Evolutionary conservation across 345 rosid species (phyloP).

Genomic region (Litchi chinensis): DNA sequence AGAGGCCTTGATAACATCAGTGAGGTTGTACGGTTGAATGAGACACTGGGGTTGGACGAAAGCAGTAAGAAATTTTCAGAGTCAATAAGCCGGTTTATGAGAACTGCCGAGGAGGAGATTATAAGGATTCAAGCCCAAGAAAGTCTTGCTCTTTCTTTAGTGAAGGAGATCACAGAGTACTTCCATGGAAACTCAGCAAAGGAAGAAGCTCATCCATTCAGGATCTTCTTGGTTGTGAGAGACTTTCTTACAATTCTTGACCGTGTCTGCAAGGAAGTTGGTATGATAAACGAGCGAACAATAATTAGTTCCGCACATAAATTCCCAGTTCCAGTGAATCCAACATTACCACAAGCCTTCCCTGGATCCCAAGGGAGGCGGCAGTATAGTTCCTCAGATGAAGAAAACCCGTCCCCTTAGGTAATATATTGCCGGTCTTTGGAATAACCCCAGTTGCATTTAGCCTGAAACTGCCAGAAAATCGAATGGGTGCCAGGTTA

Average conservation of each 20-base stretch:
- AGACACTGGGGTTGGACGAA: slow-evolving; percentile 40
- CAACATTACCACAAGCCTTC: slow-evolving; percentile 57
- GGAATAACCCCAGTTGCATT: slow-evolving; percentile 13
- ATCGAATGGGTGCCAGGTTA: slow-evolving; percentile 21
- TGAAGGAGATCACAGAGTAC: slow-evolving; percentile 95
- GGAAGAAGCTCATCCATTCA: slow-evolving; percentile 98
- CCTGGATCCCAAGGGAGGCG: slow-evolving; percentile 46
- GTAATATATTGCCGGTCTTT: slow-evolving; percentile 19
- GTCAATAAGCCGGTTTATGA: slow-evolving; percentile 67
- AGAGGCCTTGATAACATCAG: slow-evolving; percentile 58
- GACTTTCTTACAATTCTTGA: slow-evolving; percentile 86
- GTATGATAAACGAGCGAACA: slow-evolving; percentile 83
- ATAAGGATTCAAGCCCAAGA: slow-evolving; percentile 89
- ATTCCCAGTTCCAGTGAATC: slow-evolving; percentile 82
- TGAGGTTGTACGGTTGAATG: slow-evolving; percentile 52
- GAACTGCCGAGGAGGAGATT: slow-evolving; percentile 76
- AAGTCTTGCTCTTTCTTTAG: slow-evolving; percentile 80
- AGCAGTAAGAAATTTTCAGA: slow-evolving; percentile 61
- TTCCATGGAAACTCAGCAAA: slow-evolving; percentile 99
- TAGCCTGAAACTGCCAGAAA: slow-evolving; percentile 19
- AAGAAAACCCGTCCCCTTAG: slow-evolving; percentile 54
- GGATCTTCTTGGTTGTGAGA: slow-evolving; percentile 96
- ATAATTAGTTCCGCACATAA: slow-evolving; percentile 81
- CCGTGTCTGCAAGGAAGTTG: slow-evolving; percentile 95
- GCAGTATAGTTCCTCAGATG: slow-evolving; percentile 56